Conservation (phyloP, 768 basidiomycete species). For the Erythrobasidium yunnanense region DNA sequence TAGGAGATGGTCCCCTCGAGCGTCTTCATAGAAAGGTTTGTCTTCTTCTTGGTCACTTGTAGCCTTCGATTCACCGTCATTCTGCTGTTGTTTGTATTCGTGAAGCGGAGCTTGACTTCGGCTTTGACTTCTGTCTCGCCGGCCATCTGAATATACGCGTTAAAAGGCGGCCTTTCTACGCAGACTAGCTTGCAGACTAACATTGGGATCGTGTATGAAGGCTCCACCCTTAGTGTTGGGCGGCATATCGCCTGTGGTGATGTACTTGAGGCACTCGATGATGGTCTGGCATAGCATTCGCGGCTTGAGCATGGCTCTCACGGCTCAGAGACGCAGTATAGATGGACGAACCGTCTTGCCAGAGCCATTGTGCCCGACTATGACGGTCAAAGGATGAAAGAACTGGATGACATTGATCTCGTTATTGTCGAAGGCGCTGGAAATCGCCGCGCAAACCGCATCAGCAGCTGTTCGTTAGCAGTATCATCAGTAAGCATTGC, state of each 20-base stretch:
- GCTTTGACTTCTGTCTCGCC: constrained; percentile 99
- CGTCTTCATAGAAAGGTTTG: constrained; percentile 82
- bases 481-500: neutral
- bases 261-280: constrained; percentile 98
- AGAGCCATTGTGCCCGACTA: constrained; percentile 95
- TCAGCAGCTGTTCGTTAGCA: neutral
- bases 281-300: constrained; percentile 52
- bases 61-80: constrained; percentile 87
- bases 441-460: no score
- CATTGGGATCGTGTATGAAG: constrained; percentile 91
- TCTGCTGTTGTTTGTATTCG: constrained; percentile 71
- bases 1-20: constrained; percentile 77
- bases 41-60: constrained; percentile 77
- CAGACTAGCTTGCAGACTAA: constrained; percentile 7
- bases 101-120: constrained; percentile 88
- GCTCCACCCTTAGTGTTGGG: constrained; percentile 97
- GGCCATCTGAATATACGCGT: constrained; percentile 54
- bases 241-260: constrained; percentile 94
- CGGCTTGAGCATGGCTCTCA: neutral
- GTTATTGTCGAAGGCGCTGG: constrained; percentile 17
- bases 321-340: neutral
- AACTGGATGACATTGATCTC: constrained; percentile 67
- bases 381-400: constrained; percentile 88
- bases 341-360: constrained; percentile 63
- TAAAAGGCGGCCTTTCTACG: neutral